A percentile compares a stretch with the other conserved stretches of the same genome.
These are phyloP conservation scores for Leptographium galeiforme DNA, from an alignment of 2,329 filamentous ascomycete genomes.

Conservation along the genomic window DNA sequence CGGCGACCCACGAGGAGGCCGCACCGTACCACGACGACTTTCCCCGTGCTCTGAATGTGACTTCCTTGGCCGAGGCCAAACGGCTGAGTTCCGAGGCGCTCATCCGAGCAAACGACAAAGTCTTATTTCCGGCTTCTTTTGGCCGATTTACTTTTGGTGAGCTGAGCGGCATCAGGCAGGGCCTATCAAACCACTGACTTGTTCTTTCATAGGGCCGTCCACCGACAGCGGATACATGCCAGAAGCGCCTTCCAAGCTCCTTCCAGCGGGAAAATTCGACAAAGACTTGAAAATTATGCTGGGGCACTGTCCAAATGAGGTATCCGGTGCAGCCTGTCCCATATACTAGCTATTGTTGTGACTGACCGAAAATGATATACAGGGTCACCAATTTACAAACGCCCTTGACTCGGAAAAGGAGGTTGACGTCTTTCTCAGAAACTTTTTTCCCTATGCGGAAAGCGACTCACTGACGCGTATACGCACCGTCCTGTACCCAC, in stretches of 20 bases:
- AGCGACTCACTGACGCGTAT: not conserved
- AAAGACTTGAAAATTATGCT: not conserved
- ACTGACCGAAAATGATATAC: not conserved
- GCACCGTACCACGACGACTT: not conserved
- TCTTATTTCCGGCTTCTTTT: not conserved
- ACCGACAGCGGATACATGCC: not conserved
- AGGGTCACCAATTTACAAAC: not conserved
- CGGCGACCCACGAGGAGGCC: not conserved
- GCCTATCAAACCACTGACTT: not conserved
- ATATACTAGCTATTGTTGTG: not conserved
- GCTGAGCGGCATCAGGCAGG: not conserved
- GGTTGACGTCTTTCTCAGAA: not conserved
- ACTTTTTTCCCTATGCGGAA: not conserved
- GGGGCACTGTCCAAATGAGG: slow-evolving; percentile 1
- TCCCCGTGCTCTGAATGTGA: not conserved
- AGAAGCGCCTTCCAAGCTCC: not conserved
- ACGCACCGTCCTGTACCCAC: not conserved
- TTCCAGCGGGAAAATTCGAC: not conserved
- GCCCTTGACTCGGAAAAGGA: not conserved
- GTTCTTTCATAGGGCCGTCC: not conserved
- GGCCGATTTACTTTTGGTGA: not conserved
- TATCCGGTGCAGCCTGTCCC: not conserved
- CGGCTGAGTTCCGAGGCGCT: not conserved
- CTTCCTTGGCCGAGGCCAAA: not conserved
- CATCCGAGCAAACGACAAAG: slow-evolving; percentile 1